Conservation (phyloP, 1,139 yeast species). For the Barnettozyma hawaiiensis region DNA sequence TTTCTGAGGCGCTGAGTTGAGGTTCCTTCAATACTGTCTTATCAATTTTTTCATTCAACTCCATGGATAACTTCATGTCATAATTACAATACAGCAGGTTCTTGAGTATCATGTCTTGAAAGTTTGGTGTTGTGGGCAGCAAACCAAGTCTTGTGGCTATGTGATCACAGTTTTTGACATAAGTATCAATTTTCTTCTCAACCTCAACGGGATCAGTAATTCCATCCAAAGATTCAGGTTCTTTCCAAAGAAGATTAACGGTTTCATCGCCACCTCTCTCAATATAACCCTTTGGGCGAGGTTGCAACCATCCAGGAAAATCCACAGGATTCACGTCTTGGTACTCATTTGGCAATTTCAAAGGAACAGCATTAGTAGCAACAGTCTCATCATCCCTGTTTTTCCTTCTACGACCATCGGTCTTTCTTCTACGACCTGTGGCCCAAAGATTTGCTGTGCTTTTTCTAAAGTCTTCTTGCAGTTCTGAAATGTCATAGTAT, state of each 20-base stretch:
- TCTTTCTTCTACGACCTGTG: constrained; percentile 18
- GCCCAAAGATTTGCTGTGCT: constrained; percentile 18
- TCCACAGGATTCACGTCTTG: constrained; percentile 38
- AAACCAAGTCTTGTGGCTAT: constrained; percentile 50
- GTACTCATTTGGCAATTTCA: constrained; percentile 46
- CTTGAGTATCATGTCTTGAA: constrained; percentile 64
- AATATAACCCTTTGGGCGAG: constrained; percentile 72
- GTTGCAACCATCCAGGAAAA: constrained; percentile 72
- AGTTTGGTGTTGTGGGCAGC: constrained; percentile 59
- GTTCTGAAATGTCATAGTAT: constrained; percentile 49
- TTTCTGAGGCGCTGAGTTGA: constrained; percentile 58
- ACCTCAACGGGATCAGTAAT: constrained; percentile 30
- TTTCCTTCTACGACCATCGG: constrained; percentile 18
- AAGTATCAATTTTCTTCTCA: constrained; percentile 42
- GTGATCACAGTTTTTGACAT: constrained; percentile 48
- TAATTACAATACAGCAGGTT: constrained; percentile 49
- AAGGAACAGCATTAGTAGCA: constrained; percentile 26
- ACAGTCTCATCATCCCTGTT: constrained; percentile 18
- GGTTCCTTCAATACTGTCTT: constrained; percentile 69
- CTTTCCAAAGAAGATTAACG: constrained; percentile 63
- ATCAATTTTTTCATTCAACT: constrained; percentile 39
- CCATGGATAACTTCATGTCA: constrained; percentile 41
- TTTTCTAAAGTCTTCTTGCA: constrained; percentile 23
- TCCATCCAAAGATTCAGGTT: constrained; percentile 25
- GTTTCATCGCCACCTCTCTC: constrained; percentile 84